Evolutionary conservation across 768 basidiomycete species (phyloP), one percentile per base, ranked within the genome.

Genomic region (Hebeloma cylindrosporum): DNA sequence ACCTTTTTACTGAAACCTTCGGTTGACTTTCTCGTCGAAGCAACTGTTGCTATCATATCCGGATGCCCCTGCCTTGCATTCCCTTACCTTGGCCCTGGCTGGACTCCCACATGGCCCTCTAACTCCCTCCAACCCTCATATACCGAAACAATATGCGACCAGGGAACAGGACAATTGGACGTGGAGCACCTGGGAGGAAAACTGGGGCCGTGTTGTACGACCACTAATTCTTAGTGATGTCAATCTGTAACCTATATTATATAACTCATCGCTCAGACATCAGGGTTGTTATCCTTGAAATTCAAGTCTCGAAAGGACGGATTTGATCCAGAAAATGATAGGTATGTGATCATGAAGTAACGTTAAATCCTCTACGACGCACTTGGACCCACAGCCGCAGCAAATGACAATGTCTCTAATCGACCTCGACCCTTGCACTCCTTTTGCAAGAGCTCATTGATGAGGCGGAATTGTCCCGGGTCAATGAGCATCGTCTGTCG

Each of bases 371-470:
- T 27, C 45, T 48, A 55, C 17, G 47, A 34, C 33, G 52, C 47
- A 45, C 50, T 58, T 14, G 35, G 29, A 32, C 35, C 28, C 2
- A 80, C 77, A 5, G 79, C 84, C 1, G 84, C 84, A 31, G 86
- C 75, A 49, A 87, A 82, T 9, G 81, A 73, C 56, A 91, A 60
- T 0, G 93, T 94, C 66, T 97, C 95, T 29, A 97, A 71, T 40
- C 88, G 74, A 1, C 92, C 90, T 52, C 79, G 78, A 13, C 91
- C 91, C 64, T 95, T 94, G 60, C 85, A 86, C 60, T 97, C 89
- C 60, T 87, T 89, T 62, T 93, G 89, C 47, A 98, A 66, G 30
- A 98, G 65, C 48, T 98, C 95, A 56, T 86, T 89, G 53, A 99
- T 78, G 14, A 86, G 74, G 26, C 89, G 82, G 78, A 96, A 95